Evolutionary conservation across 495 filamentous ascomycete species (phyloP).

Genomic region (Penicillium flavigenum): DNA sequence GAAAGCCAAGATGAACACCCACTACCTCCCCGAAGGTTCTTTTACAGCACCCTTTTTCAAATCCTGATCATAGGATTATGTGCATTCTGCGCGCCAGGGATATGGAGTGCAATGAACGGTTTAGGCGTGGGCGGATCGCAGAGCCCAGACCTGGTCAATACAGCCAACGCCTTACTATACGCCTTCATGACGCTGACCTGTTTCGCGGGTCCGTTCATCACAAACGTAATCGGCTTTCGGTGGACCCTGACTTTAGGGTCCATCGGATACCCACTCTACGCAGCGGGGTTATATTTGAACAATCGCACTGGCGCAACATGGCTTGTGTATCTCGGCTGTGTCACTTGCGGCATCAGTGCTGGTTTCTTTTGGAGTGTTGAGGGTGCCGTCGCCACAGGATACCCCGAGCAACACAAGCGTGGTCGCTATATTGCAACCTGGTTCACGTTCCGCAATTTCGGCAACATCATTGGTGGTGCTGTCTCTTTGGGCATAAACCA

Average conservation of each 20-base stretch:
- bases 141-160: conserved; percentile 55
- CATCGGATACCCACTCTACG: conserved; percentile 55
- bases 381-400: conserved; percentile 54
- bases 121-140: conserved; percentile 56
- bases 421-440: conserved; percentile 56
- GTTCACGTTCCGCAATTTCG: conserved; percentile 54
- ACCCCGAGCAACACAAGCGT: conserved; percentile 51
- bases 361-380: conserved; percentile 56
- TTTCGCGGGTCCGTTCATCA: conserved; percentile 21
- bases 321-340: conserved; percentile 55
- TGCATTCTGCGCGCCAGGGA: conserved; percentile 56
- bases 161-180: conserved; percentile 53
- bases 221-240: conserved; percentile 45
- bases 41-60: conserved; percentile 53
- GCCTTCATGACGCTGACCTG: conserved; percentile 27
- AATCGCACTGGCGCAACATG: conserved; percentile 55
- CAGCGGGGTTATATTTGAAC: conserved; percentile 55
- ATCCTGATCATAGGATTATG: conserved; percentile 53
- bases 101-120: conserved; percentile 58
- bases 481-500: conserved; percentile 56
- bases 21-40: conserved; percentile 12
- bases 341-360: conserved; percentile 53
- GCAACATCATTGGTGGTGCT: conserved; percentile 54
- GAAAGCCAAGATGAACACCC: conserved; percentile 4
- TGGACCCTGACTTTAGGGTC: conserved; percentile 53